Percentiles rank a stretch among this genome's conserved stretches.
phyloP scores from a whole-genome alignment of 2,329 filamentous ascomycete species.

The Curvularia hawaiiensis region DNA sequence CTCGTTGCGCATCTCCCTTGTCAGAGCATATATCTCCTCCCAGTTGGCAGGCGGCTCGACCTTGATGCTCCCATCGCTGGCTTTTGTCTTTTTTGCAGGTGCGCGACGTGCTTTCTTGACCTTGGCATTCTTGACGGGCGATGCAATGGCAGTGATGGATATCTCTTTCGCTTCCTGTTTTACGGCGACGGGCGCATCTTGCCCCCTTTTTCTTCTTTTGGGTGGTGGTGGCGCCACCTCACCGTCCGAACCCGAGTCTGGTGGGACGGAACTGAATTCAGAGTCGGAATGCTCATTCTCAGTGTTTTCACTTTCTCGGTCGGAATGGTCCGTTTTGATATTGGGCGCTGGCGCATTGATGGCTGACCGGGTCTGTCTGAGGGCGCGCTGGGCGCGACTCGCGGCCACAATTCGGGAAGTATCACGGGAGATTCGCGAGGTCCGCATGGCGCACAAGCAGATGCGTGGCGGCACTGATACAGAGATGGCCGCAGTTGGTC shows the following conservation, averaged over 20 bases:
- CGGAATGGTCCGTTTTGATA: constrained; percentile 11
- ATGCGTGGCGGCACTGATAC: neutral
- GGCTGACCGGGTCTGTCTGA: constrained; percentile 41
- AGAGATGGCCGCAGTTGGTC: neutral
- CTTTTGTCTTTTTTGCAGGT: constrained; percentile 43
- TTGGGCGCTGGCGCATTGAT: constrained; percentile 29
- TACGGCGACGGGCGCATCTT: constrained; percentile 38
- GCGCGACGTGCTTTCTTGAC: constrained; percentile 46
- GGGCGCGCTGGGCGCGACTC: constrained; percentile 32
- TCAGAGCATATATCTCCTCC: constrained; percentile 78
- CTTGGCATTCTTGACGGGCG: constrained; percentile 34
- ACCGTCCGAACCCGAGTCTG: constrained; percentile 32
- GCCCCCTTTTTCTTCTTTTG: constrained; percentile 56
- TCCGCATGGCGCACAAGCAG: constrained; percentile 34
- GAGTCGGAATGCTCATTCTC: constrained; percentile 31
- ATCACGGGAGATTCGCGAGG: constrained; percentile 47
- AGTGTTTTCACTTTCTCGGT: constrained; percentile 18
- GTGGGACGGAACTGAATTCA: constrained; percentile 40
- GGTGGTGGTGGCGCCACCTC: constrained; percentile 20
- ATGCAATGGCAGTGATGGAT: constrained; percentile 22
- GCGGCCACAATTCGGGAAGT: constrained; percentile 40
- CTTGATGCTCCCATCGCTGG: constrained; percentile 46
- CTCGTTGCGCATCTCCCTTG: constrained; percentile 77
- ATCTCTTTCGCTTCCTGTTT: constrained; percentile 39
- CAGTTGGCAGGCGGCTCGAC: constrained; percentile 74